Conservation (phyloP, 2,329 filamentous ascomycete species). For the Helminthosporium solani region DNA sequence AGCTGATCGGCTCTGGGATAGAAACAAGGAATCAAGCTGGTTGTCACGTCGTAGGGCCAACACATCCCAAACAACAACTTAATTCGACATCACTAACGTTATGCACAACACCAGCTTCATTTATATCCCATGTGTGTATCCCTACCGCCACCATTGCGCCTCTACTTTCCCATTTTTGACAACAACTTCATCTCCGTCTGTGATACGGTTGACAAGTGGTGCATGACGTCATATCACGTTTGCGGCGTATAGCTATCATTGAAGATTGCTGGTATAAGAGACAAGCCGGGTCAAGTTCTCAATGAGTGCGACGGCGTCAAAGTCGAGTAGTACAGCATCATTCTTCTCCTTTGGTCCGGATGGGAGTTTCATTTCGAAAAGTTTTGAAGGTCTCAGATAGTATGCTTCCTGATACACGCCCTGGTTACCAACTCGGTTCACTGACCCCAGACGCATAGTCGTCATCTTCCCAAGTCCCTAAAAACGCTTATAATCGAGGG, state of each 20-base stretch:
- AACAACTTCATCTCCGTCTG: too few species aligned
- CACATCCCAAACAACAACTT: not conserved
- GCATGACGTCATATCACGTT: too few species aligned
- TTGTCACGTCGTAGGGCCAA: not conserved
- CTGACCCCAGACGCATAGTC: slow-evolving; percentile 16
- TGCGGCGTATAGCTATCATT: too few species aligned
- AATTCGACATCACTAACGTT: not conserved
- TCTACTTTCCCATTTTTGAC: too few species aligned
- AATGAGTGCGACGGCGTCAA: not conserved
- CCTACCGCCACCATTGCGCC: not conserved
- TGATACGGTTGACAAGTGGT: too few species aligned
- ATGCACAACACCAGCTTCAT: slow-evolving; percentile 1
- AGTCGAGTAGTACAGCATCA: slow-evolving; percentile 4
- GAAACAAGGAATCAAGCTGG: slow-evolving; percentile 26
- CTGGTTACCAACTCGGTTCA: not conserved
- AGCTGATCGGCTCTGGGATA: slow-evolving; percentile 33
- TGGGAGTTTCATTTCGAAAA: slow-evolving; percentile 37
- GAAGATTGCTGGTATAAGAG: too few species aligned
- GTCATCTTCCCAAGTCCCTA: slow-evolving; percentile 31
- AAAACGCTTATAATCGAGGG: slow-evolving; percentile 26
- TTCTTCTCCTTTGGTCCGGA: slow-evolving; percentile 40
- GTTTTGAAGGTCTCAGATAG: slow-evolving; percentile 33
- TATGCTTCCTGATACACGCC: slow-evolving; percentile 13
- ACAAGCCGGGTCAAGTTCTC: too few species aligned
- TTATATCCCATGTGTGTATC: not conserved